Conservation (phyloP, 192 early-diverging fungal species). For the Paraglomus brasilianum region DNA sequence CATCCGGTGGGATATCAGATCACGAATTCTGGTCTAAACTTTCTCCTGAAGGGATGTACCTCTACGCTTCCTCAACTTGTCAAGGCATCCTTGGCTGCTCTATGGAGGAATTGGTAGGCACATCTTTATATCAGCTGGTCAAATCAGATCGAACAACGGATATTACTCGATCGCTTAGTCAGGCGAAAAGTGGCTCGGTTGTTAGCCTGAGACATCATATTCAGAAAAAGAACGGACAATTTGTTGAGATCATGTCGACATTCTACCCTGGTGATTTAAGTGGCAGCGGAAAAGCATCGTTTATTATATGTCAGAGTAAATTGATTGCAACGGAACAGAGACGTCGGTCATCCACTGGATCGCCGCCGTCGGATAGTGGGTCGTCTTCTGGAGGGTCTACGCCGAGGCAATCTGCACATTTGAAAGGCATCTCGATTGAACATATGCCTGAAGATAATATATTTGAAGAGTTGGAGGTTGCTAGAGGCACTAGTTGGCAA, state of each 20-base stretch:
- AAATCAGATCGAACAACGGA: conserved; percentile 45
- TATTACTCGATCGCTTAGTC: conserved; percentile 38
- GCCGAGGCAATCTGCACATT: conserved; percentile 22
- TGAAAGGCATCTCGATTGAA: conserved; percentile 21
- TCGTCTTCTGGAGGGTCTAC: conserved; percentile 25
- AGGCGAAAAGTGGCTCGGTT: conserved; percentile 39
- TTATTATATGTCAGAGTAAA: conserved; percentile 37
- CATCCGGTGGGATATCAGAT: conserved; percentile 27
- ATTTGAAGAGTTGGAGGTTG: conserved; percentile 44
- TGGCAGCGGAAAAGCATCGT: conserved; percentile 29
- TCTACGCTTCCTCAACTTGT: conserved; percentile 46
- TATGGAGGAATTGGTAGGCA: conserved; percentile 39
- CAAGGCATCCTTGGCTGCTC: conserved; percentile 34
- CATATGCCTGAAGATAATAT: conserved; percentile 39
- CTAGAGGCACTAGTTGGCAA: conserved; percentile 55
- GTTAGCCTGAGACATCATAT: conserved; percentile 40
- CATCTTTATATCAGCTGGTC: conserved; percentile 45
- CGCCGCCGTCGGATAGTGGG: conserved; percentile 3
- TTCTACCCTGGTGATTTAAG: conserved; percentile 43
- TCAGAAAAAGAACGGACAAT: conserved; percentile 42
- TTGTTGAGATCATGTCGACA: conserved; percentile 37
- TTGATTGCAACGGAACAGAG: background rate
- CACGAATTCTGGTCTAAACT: conserved; percentile 65
- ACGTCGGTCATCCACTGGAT: conserved; percentile 11
- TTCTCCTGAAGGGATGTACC: conserved; percentile 54